Conservation (phyloP, 257 asterid genomes). For the Solanum virginianum region DNA sequence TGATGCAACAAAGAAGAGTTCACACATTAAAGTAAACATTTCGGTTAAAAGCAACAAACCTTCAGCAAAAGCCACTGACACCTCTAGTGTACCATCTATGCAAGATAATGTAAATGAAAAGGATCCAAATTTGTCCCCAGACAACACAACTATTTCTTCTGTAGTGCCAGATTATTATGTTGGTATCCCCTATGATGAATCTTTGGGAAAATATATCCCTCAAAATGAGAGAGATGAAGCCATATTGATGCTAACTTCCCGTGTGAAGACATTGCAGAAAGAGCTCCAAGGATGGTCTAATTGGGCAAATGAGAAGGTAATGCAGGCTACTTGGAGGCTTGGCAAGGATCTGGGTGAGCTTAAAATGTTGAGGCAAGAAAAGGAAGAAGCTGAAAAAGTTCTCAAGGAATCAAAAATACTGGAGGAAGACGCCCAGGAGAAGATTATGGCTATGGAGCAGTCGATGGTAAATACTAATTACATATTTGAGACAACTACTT, state of each 20-base stretch:
- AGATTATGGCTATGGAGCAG: slow-evolving; percentile 55
- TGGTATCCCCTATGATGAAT: slow-evolving; percentile 39
- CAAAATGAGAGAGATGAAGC: slow-evolving; percentile 40
- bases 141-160: slow-evolving; percentile 6
- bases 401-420: slow-evolving; percentile 41
- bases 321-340: slow-evolving; percentile 62
- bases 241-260: slow-evolving; percentile 26
- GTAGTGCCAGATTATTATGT: slow-evolving; percentile 23
- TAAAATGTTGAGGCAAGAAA: slow-evolving; percentile 63
- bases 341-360: slow-evolving; percentile 48
- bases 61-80: slow-evolving; percentile 11
- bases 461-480: slow-evolving; percentile 35
- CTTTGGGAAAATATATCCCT: slow-evolving; percentile 31
- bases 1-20: slow-evolving; percentile 19
- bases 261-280: slow-evolving; percentile 26
- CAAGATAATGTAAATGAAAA: slow-evolving; percentile 19
- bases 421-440: slow-evolving; percentile 48
- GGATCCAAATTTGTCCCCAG: slow-evolving; percentile 4
- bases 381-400: slow-evolving; percentile 38
- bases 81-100: neutral
- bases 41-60: slow-evolving; percentile 13
- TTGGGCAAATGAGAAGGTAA: slow-evolving; percentile 69
- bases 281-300: slow-evolving; percentile 48
- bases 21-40: slow-evolving; percentile 17
- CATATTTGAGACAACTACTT: slow-evolving; percentile 33